Evolutionary conservation across 2,329 filamentous ascomycete species (phyloP).

Genomic region (Paracamarosporium sp.): DNA sequence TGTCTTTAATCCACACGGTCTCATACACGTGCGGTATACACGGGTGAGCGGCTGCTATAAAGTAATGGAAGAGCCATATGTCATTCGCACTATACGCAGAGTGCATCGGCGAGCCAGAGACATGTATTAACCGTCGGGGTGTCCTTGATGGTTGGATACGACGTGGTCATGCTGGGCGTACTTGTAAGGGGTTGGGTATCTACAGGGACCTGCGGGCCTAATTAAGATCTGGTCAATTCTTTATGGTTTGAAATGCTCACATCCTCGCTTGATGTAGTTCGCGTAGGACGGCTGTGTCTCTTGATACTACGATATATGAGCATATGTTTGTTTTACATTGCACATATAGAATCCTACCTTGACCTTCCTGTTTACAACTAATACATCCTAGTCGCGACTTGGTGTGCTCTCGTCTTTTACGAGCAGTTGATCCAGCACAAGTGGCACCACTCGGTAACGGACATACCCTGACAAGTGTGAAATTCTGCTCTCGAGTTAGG

Average conservation of each 20-base stretch:
- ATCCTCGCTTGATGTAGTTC: conserved; percentile 45
- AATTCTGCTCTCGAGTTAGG: background rate
- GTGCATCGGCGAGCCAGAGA: conserved; percentile 23
- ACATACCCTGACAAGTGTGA: background rate
- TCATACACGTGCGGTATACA: conserved; percentile 21
- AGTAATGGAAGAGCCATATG: conserved; percentile 62
- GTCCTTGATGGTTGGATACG: conserved; percentile 11
- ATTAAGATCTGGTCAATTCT: background rate
- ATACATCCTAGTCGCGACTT: conserved; percentile 73
- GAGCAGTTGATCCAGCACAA: conserved; percentile 3
- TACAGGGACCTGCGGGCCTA: conserved; percentile 35
- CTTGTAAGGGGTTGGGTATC: conserved; percentile 36
- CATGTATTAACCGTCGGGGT: conserved; percentile 18
- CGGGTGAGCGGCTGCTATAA: conserved; percentile 52
- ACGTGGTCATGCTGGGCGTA: conserved; percentile 21
- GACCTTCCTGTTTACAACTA: conserved; percentile 71
- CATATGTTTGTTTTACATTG: background rate
- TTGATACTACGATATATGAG: conserved; percentile 33
- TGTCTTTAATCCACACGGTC: conserved; percentile 22
- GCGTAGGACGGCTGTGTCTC: conserved; percentile 48
- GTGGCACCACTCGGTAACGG: background rate
- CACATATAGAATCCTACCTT: conserved; percentile 58
- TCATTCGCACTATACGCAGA: conserved; percentile 52
- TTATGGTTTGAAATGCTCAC: background rate
- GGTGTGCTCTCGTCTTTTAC: conserved; percentile 58